These are phyloP conservation scores for Camelina sativa DNA, from an alignment of 345 rosid species.

Conservation along the genomic window DNA sequence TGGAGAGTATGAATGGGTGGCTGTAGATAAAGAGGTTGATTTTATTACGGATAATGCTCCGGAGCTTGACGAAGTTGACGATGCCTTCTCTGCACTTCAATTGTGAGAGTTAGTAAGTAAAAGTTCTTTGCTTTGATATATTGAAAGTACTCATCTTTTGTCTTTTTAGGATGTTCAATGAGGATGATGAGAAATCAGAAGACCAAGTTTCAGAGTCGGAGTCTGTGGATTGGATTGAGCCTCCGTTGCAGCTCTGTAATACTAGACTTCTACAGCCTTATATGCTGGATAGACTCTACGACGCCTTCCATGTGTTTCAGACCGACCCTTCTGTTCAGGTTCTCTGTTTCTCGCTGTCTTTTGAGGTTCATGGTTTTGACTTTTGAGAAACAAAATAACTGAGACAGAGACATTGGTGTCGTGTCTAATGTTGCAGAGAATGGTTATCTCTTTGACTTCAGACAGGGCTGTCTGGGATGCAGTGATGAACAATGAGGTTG, in stretches of 20 bases:
- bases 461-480: slow-evolving; percentile 92
- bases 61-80: slow-evolving; percentile 70
- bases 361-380: not conserved
- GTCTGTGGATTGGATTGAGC: slow-evolving; percentile 73
- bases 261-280: slow-evolving; percentile 54
- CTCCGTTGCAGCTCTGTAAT: slow-evolving; percentile 53
- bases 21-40: slow-evolving; percentile 52
- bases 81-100: slow-evolving; percentile 74
- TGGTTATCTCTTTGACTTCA: slow-evolving; percentile 82
- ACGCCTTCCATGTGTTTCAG: slow-evolving; percentile 80
- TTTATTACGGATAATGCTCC: slow-evolving; percentile 60
- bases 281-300: slow-evolving; percentile 60
- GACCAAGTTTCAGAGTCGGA: slow-evolving; percentile 52
- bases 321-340: slow-evolving; percentile 90
- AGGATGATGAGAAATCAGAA: slow-evolving; percentile 37
- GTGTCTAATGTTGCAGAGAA: slow-evolving; percentile 42
- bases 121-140: not conserved
- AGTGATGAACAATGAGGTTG: slow-evolving; percentile 75
- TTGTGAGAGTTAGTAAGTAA: slow-evolving; percentile 38
- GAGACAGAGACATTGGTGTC: not conserved
- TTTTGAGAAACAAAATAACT: not conserved
- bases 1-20: slow-evolving; percentile 73
- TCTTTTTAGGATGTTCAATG: slow-evolving; percentile 58
- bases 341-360: not conserved
- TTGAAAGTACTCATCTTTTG: not conserved